Base-by-base conservation (phyloP, 768 basidiomycete genomes). In the Trametes cubensis region DNA sequence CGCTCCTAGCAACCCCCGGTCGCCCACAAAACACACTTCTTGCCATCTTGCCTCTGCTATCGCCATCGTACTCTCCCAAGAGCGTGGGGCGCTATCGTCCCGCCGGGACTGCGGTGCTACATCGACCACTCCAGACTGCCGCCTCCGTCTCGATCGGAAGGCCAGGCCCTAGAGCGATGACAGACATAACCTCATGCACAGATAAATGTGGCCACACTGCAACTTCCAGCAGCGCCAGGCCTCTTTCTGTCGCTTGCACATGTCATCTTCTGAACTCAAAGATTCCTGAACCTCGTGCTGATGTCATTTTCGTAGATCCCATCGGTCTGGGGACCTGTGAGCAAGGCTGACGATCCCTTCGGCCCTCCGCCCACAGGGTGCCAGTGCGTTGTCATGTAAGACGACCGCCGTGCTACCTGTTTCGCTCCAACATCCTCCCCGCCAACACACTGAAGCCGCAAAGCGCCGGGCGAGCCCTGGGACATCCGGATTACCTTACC, bases 311-410 rank as follows among this genome's bases (percentile, higher is more conserved):
- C 69, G 23, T 70, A 95, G 90, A 89, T 96, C 51, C 95, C 95
- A 25, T 94, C 92, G 20, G 93, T 99, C 1, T 99, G 97, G 97
- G 97, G 97, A 11, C 89, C 92, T 23, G 88, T 96, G n/a, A 86
- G 86, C 66, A 92, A 90, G 71, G 86, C 85, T 45, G 93, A 96
- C 61, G 96, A 99, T 73, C 96, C 96, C 50, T 98, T 65, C 51
- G 67, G 94, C 71, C 89, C 89, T 25, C 90, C 89, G 85, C 57
- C 58, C 48, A 45, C 58, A 46, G 70, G 71, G 6, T 72, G 71
- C 62, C 61, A 67, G 26, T 72, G 71, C 57, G 55, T 67, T n/a
- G 58, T 72, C 57, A 72, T 72, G 71, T 72, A 60, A 58, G 58
- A 47, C 46, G 51, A 26, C 39, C 56, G 18, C 55, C 2, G 49